Conservation (phyloP, 768 basidiomycete species). For the Lentinula guzmanii region DNA sequence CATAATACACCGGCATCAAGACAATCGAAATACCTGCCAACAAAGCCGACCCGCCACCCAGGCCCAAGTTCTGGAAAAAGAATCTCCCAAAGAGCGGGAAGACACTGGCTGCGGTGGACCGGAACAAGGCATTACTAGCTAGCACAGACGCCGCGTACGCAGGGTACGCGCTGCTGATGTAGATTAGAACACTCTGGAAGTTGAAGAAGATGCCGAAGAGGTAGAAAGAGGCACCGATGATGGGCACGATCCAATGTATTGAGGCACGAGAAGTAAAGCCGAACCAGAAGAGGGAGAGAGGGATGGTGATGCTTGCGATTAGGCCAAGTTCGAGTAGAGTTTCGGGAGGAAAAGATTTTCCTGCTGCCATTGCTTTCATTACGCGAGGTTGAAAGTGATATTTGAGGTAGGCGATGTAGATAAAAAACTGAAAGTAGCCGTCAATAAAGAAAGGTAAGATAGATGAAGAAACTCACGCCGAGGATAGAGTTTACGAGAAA, state of each 20-base stretch:
- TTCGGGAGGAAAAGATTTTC: conserved; percentile 17
- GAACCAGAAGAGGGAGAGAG: conserved; percentile 26
- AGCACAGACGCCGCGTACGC: conserved; percentile 24
- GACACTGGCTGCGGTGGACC: conserved; percentile 19
- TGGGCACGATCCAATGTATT: conserved; percentile 28
- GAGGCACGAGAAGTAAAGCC: conserved; percentile 21
- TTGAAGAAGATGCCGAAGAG: conserved; percentile 23
- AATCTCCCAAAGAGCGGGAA: conserved; percentile 12
- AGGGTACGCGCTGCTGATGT: conserved; percentile 24
- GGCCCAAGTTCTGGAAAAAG: conserved; percentile 6
- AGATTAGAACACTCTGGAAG: conserved; percentile 23
- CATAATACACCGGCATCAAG: conserved; percentile 18
- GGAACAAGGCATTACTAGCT: conserved; percentile 27
- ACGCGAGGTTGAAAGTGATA: conserved; percentile 16
- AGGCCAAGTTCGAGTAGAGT: conserved; percentile 26
- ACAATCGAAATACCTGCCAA: conserved; percentile 19
- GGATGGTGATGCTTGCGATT: conserved; percentile 23
- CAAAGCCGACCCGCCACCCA: conserved; percentile 19
- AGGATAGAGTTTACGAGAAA: conserved; percentile 11
- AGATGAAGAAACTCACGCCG: neutral
- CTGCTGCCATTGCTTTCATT: conserved; percentile 9
- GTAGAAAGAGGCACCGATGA: conserved; percentile 26
- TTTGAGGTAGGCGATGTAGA: conserved; percentile 16
- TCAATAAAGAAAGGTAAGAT: neutral
- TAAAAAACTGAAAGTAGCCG: conserved; percentile 9